These are phyloP conservation scores for Takakia lepidozioides DNA, from an alignment of 225 moss, liverwort and hornwort genomes.

Conservation along the genomic window DNA sequence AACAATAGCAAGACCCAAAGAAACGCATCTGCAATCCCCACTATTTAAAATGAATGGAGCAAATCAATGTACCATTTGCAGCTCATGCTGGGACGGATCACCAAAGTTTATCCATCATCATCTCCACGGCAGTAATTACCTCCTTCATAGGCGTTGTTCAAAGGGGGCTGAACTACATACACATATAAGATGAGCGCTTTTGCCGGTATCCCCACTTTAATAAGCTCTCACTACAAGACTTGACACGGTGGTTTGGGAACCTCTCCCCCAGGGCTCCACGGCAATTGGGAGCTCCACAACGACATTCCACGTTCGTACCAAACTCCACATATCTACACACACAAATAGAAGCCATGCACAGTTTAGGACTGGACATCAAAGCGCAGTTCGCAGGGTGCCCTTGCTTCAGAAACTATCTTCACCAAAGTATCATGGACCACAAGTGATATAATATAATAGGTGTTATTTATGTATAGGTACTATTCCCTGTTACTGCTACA, in stretches of 20 bases:
- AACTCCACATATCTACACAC: slow-evolving; percentile 71
- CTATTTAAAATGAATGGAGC: too few species aligned
- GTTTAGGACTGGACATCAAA: not conserved
- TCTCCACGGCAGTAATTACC: too few species aligned
- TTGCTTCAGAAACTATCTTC: not conserved
- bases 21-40: too few species aligned
- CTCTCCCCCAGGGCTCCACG: slow-evolving; percentile 78
- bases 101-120: too few species aligned
- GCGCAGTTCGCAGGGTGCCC: not conserved
- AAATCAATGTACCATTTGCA: too few species aligned
- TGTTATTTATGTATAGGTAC: too few species aligned
- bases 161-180: too few species aligned
- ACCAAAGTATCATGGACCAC: not conserved
- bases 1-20: too few species aligned
- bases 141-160: too few species aligned
- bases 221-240: slow-evolving; percentile 13
- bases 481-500: too few species aligned
- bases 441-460: too few species aligned
- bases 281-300: slow-evolving; percentile 75
- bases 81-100: too few species aligned
- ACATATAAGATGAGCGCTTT: slow-evolving; percentile 43
- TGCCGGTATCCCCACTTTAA: slow-evolving; percentile 42
- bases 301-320: slow-evolving; percentile 70
- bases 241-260: slow-evolving; percentile 28
- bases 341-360: not conserved